Evolutionary conservation across 306 rosid genomes (phyloP).

Genomic region (Ammopiptanthus mongolicus): DNA sequence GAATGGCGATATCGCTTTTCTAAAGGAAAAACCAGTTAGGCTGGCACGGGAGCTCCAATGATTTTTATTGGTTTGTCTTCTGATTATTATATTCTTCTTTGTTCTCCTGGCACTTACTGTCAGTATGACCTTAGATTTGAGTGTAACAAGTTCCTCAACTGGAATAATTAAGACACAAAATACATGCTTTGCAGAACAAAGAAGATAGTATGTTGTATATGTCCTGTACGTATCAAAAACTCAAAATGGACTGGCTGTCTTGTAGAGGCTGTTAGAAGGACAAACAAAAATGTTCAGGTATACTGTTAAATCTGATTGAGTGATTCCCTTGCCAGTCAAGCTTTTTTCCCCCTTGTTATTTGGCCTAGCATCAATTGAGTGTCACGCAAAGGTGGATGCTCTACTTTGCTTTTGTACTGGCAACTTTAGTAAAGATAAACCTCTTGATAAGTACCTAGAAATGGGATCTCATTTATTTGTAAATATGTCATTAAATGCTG

Average conservation of each 20-base stretch:
- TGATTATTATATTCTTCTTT: conserved; percentile 11
- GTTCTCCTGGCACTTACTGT: conserved; percentile 36
- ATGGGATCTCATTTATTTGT: not conserved
- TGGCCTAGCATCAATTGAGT: not conserved
- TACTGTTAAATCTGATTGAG: conserved; percentile 8
- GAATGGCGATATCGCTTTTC: conserved; percentile 54
- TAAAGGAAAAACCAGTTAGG: conserved; percentile 70
- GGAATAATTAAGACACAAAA: conserved; percentile 12
- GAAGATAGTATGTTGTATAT: conserved; percentile 28
- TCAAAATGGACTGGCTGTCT: not conserved
- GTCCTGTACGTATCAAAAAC: conserved; percentile 11
- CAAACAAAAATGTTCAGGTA: not conserved
- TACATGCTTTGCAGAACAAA: conserved; percentile 23
- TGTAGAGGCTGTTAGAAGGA: not conserved
- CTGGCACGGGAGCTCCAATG: conserved; percentile 58
- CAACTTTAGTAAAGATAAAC: conserved; percentile 14
- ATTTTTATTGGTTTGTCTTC: conserved; percentile 19
- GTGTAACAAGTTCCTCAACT: conserved; percentile 25
- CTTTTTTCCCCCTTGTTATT: not conserved
- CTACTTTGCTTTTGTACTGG: conserved; percentile 17
- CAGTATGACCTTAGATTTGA: conserved; percentile 22
- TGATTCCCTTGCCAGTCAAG: not conserved
- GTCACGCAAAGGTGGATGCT: conserved; percentile 32
- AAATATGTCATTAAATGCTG: not conserved
- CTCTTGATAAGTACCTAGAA: not conserved